Base-by-base conservation (phyloP, 2,329 filamentous ascomycete genomes). In the Fusarium phyllophilum region DNA sequence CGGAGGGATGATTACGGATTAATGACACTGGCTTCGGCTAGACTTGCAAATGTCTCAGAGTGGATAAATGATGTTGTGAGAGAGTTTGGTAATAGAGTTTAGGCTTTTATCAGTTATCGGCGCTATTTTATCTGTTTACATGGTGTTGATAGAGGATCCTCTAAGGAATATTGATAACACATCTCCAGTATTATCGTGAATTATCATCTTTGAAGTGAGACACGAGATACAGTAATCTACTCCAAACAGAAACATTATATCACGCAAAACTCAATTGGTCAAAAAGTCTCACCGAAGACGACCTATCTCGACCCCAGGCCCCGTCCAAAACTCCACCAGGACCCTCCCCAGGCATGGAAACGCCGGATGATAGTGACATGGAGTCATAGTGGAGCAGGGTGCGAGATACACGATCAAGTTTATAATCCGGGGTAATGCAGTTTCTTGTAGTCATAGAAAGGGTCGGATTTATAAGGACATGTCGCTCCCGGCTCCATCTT, bases 381-480 rank as follows among this genome's bases (percentile, higher is more conserved):
- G 51, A 70, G 66, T 41, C 52, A 54, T 20, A 46, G 66, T 66
- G 67, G 67, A 48, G 62, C 22, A 34, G 22, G 22, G n/a, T 2
- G 38, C n/a, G n/a, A 48, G 58, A 70, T 70, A 70, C 39, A 58
- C 20, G 36, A 70, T 70, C 36, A 24, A 69, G 57, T 69, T 68
- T 68, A 70, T 70, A 70, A 70, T 70, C 67, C 22, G 67, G 67
- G 67, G 67, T 48, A 70, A 59, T 44, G 54, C 67, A 70, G 34
- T 70, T 65, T 70, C 59, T 70, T 34, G 66, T 70, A 70, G 58
- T 65, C 67, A 70, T 70, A 65, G 33, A 58, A 58, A 54, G 39
- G 20, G 13, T 18, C 36, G 13, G 22, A 29, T 58, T 70, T 70
- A 70, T 48, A 70, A 70, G 52, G 58, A 26, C 44, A 58, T 58